Evolutionary conservation across 768 basidiomycete species (phyloP).

Genomic region (Clitopilus hobsonii): DNA sequence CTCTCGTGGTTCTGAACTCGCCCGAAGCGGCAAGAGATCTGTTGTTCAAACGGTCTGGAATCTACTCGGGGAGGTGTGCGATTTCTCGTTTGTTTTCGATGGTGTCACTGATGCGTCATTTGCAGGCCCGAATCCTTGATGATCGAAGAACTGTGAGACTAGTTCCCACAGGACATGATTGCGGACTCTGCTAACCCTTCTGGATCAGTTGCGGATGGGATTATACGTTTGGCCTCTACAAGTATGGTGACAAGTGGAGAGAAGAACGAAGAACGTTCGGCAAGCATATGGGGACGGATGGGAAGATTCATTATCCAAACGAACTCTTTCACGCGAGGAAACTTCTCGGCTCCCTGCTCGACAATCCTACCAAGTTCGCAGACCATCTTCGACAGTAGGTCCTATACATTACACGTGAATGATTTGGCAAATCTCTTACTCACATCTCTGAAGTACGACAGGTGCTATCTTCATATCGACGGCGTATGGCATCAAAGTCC

Average conservation of each 20-base stretch:
- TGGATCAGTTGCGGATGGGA: slow-evolving; percentile 14
- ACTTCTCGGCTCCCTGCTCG: slow-evolving; percentile 14
- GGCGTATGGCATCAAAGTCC: slow-evolving; percentile 19
- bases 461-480: slow-evolving; percentile 14
- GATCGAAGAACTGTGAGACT: background rate
- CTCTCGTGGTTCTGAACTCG: slow-evolving; percentile 47
- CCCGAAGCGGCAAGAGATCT: slow-evolving; percentile 39
- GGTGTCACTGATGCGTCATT: background rate
- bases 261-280: slow-evolving; percentile 23
- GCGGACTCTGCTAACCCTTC: slow-evolving; percentile 3
- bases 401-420: background rate
- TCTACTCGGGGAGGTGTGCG: slow-evolving; percentile 48
- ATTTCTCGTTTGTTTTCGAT: background rate
- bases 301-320: background rate
- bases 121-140: background rate
- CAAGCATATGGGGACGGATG: background rate
- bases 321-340: slow-evolving; percentile 12
- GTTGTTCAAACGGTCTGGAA: slow-evolving; percentile 46
- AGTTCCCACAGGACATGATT: background rate
- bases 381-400: slow-evolving; percentile 9
- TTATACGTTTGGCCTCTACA: slow-evolving; percentile 17
- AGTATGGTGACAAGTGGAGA: slow-evolving; percentile 28
- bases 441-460: slow-evolving; percentile 14
- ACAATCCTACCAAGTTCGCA: slow-evolving; percentile 11
- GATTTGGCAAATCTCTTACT: background rate